phyloP scores from a whole-genome alignment of 2,329 filamentous ascomycete species.

The Shiraia sp. region DNA sequence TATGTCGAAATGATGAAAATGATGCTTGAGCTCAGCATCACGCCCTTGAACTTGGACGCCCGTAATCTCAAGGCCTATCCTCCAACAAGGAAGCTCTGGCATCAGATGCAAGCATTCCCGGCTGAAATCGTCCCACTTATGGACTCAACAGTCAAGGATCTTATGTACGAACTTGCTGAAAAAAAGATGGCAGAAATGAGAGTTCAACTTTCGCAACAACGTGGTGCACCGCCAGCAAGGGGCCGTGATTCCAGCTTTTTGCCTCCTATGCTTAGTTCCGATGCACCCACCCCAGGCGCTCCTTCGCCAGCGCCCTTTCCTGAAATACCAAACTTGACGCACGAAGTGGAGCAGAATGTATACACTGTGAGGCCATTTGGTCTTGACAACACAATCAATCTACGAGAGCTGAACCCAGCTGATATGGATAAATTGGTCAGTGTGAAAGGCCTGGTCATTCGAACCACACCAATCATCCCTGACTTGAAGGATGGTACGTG shows the following conservation, averaged over 20 bases:
- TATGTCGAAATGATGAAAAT: constrained; percentile 85
- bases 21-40: constrained; percentile 85
- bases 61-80: constrained; percentile 91
- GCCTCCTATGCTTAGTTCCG: constrained; percentile 78
- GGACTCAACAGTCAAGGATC: constrained; percentile 91
- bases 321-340: constrained; percentile 69
- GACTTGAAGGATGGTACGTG: constrained; percentile 85
- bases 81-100: constrained; percentile 89
- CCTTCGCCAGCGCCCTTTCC: constrained; percentile 38
- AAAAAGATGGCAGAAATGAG: constrained; percentile 75
- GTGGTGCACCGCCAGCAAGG: constrained; percentile 51
- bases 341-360: constrained; percentile 75
- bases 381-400: constrained; percentile 81
- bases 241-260: constrained; percentile 68
- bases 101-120: constrained; percentile 91
- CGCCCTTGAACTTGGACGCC: constrained; percentile 84
- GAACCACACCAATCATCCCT: constrained; percentile 92
- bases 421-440: constrained; percentile 96
- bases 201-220: constrained; percentile 58
- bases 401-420: constrained; percentile 92
- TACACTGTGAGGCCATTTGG: constrained; percentile 92
- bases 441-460: constrained; percentile 94
- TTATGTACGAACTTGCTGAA: constrained; percentile 86
- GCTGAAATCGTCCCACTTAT: constrained; percentile 96
- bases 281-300: constrained; percentile 57